Base-by-base conservation (phyloP, 441 rosid species). In the Biscutella laevigata region DNA sequence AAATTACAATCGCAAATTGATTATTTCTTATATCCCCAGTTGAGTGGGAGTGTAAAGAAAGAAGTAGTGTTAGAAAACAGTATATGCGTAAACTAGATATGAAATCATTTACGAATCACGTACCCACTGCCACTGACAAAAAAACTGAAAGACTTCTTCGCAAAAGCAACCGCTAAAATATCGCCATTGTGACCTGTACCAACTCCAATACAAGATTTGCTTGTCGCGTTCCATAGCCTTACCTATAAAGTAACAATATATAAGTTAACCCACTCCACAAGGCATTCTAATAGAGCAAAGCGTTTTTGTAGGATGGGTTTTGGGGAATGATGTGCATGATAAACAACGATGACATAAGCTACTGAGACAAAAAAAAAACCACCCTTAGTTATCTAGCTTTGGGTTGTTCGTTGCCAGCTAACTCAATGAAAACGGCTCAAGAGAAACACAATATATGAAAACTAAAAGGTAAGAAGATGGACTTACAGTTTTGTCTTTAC, bases 61-160 rank as follows among this genome's bases (percentile, higher is more conserved):
- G 14, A 15, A 50, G n/a, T 15, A 32, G 19, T 27, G 30, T 7
- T 26, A 34, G 35, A 45, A 45, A 16, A n/a, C 43, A 52, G 5
- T 43, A 14, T 53, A 43, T 43, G 59, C 45, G 20, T 27, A 36
- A 5, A 13, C 61, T 32, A 63, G 24, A 10, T 20, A 37, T 33
- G 30, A 26, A 52, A 50, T 29, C 24, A 51, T 43, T 28, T 15
- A 58, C 16, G 5, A 54, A 64, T 58, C 10, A 60, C 84, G 71
- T 60, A 88, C 99, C 97, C 86, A 57, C 97, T 88, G 44, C 92
- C 99, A 67, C 92, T 86, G 56, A 92, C 90, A 71, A 92, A 77
- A 70, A 92, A 92, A 62, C 69, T 78, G 16, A 26, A 68, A 47
- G 43, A 36, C 71, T 74, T 92, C 71, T 81, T 92, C 6, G 99